Percentiles rank a stretch among this genome's conserved stretches.
phyloP scores from a whole-genome alignment of 169 alveolate genomes.

The Ichthyophthirius multifiliis region DNA sequence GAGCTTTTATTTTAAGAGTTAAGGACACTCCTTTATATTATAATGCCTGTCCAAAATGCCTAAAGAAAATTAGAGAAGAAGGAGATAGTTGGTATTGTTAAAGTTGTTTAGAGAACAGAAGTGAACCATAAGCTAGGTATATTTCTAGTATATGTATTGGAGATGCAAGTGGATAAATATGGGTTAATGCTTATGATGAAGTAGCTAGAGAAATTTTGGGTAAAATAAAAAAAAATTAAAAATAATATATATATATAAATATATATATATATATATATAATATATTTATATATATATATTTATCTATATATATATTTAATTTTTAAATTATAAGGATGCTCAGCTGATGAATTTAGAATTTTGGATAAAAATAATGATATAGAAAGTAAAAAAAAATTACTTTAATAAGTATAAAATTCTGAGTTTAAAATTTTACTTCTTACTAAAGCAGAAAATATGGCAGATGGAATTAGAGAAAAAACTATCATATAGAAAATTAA shows the following conservation, averaged over 20 bases:
- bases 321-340: not conserved
- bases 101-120: not conserved
- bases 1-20: not conserved
- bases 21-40: not conserved
- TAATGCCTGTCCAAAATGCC: not conserved
- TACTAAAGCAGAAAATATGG: not conserved
- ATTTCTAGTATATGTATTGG: not conserved
- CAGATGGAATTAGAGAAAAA: not conserved
- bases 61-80: not conserved
- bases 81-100: not conserved
- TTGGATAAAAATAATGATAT: not conserved
- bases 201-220: not conserved
- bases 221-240: not conserved
- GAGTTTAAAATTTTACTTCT: not conserved
- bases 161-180: not conserved
- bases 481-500: not conserved
- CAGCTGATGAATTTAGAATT: not conserved
- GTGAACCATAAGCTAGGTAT: not conserved
- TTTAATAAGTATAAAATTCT: not conserved
- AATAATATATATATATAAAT: not conserved
- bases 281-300: no score
- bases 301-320: not conserved
- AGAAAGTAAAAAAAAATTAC: not conserved
- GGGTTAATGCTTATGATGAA: conserved; percentile 2
- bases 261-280: no score